Percentiles rank a stretch among this genome's conserved stretches.
phyloP scores from a whole-genome alignment of 208 protist species.

The Lotmaria passim region DNA sequence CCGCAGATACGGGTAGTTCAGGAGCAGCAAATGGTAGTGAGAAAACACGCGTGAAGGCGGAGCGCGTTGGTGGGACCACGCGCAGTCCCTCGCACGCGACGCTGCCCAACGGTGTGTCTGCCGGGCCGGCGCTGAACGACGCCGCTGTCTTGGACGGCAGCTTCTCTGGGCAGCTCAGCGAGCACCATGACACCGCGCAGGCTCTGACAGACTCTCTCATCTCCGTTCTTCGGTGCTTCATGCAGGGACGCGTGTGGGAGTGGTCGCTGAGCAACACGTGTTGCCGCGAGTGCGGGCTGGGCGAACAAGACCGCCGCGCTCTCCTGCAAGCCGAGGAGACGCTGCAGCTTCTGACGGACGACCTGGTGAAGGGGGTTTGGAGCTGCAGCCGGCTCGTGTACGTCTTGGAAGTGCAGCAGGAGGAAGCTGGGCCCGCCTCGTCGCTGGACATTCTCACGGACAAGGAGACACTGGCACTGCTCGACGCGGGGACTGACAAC shows the following conservation, averaged over 20 bases:
- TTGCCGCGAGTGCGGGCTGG: constrained; percentile 35
- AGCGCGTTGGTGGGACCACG: constrained; percentile 10
- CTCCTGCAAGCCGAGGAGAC: constrained; percentile 32
- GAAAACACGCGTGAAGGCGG: neutral
- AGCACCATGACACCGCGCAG: constrained; percentile 24
- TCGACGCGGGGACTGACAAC: constrained; percentile 13
- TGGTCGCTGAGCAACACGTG: constrained; percentile 54
- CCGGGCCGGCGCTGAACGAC: constrained; percentile 19
- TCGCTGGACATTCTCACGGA: constrained; percentile 39
- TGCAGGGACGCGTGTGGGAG: constrained; percentile 41
- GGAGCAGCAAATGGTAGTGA: neutral
- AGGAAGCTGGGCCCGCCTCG: constrained; percentile 16
- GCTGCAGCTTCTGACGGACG: constrained; percentile 39
- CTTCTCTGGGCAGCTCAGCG: constrained; percentile 39
- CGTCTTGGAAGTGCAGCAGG: constrained; percentile 33
- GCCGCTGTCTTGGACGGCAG: constrained; percentile 29
- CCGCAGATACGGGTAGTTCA: neutral
- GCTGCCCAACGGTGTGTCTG: neutral
- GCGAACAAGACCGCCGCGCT: constrained; percentile 25
- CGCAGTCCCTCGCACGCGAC: neutral
- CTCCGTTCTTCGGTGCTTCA: constrained; percentile 29
- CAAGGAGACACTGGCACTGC: constrained; percentile 23
- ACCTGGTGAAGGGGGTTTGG: constrained; percentile 13
- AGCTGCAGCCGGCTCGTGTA: constrained; percentile 5
- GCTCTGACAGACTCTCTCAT: constrained; percentile 25